Percentiles rank a stretch among this genome's conserved stretches.
Conservation (phyloP, 1,284 basidiomycete genomes). For the Ustilago lituana region DNA sequence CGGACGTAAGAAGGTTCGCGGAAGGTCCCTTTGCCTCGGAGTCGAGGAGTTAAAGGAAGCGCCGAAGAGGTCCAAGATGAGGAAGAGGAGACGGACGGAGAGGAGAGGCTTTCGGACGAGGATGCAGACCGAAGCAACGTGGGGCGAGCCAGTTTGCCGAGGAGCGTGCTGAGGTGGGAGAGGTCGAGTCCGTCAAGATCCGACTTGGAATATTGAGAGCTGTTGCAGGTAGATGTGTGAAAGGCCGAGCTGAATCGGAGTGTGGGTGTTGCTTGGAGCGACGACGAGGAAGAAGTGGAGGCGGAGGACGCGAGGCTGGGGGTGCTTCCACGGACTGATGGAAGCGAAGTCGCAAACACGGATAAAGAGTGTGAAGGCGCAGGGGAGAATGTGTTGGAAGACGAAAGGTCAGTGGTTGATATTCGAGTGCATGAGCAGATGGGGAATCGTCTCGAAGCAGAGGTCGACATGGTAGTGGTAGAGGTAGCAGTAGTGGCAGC, state of each 20-base stretch:
- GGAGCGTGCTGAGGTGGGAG: slow-evolving; percentile 42
- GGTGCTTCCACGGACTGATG: slow-evolving; percentile 27
- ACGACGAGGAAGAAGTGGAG: slow-evolving; percentile 9
- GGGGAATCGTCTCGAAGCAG: slow-evolving; percentile 1
- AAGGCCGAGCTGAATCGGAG: slow-evolving; percentile 16
- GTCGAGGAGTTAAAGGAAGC: slow-evolving; percentile 37
- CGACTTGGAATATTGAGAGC: slow-evolving; percentile 9
- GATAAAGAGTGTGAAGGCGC: neutral
- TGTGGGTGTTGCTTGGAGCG: slow-evolving; percentile 14
- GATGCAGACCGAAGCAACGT: slow-evolving; percentile 18
- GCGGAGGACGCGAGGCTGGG: slow-evolving; percentile 23
- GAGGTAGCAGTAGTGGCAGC: neutral
- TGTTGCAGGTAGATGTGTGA: slow-evolving; percentile 11
- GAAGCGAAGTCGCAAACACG: neutral
- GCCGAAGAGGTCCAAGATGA: slow-evolving; percentile 22
- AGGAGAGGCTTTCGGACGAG: slow-evolving; percentile 11
- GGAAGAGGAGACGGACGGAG: slow-evolving; percentile 10
- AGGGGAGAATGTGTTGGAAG: slow-evolving; percentile 1
- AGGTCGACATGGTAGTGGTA: slow-evolving; percentile 5
- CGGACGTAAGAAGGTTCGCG: slow-evolving; percentile 36
- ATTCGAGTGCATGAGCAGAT: slow-evolving; percentile 24
- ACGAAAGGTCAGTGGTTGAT: slow-evolving; percentile 21
- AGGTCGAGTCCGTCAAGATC: slow-evolving; percentile 27
- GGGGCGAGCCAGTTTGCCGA: slow-evolving; percentile 39
- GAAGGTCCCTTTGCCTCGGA: slow-evolving; percentile 35